A percentile compares a stretch with the other conserved stretches of the same genome.
These are phyloP conservation scores for Discostella pseudostelligera DNA, from an alignment of 108 stramenopile genomes.

Conservation along the genomic window DNA sequence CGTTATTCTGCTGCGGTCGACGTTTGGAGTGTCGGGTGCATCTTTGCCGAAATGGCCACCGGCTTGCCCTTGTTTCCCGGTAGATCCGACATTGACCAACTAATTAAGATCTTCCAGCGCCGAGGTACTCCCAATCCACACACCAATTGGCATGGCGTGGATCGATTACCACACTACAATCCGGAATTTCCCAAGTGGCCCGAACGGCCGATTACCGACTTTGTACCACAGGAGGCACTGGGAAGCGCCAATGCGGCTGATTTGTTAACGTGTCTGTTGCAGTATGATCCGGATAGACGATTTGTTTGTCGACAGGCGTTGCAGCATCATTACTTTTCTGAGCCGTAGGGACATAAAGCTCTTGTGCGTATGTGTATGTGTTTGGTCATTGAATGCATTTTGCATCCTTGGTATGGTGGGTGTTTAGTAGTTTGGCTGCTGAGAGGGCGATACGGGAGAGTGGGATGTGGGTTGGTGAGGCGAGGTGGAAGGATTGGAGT, in stretches of 20 bases:
- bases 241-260: conserved; percentile 71
- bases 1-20: conserved; percentile 91
- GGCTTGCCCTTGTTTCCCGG: conserved; percentile 89
- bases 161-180: conserved; percentile 89
- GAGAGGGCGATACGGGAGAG: too few species aligned
- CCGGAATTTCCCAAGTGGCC: conserved; percentile 89
- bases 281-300: conserved; percentile 85
- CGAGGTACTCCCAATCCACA: conserved; percentile 89
- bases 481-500: too few species aligned
- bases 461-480: too few species aligned
- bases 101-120: conserved; percentile 88
- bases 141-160: conserved; percentile 83
- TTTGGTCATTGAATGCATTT: too few species aligned
- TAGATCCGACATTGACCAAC: conserved; percentile 82
- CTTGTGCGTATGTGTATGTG: too few species aligned
- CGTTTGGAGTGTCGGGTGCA: conserved; percentile 96
- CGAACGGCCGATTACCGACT: conserved; percentile 80
- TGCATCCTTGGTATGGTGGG: too few species aligned
- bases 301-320: conserved; percentile 82
- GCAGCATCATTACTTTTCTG: conserved; percentile 82
- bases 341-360: conserved; percentile 13
- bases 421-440: too few species aligned
- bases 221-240: conserved; percentile 65
- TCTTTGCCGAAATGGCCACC: conserved; percentile 96
- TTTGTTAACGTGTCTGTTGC: conserved; percentile 74